These are phyloP conservation scores for Trichoderma atroviride DNA, from an alignment of 2,329 filamentous ascomycete genomes.

Conservation along the genomic window DNA sequence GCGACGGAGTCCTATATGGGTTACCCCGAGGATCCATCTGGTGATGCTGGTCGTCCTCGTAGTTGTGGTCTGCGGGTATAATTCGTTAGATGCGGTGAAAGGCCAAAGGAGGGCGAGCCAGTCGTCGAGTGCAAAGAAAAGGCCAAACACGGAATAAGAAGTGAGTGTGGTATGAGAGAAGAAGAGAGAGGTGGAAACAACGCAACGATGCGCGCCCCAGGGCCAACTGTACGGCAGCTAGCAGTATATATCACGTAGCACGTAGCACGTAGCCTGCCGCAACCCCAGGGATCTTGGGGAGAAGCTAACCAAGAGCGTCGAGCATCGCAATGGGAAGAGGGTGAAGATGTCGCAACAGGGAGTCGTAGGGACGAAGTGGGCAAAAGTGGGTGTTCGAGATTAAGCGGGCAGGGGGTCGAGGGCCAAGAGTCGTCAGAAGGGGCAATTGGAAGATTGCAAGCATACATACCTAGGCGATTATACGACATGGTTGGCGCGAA, in stretches of 20 bases:
- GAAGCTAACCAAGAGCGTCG: conserved; percentile 14
- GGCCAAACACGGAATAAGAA: neutral
- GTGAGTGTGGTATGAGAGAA: neutral
- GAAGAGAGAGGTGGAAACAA: neutral
- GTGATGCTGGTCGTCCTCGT: conserved; percentile 51
- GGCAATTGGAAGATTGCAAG: conserved; percentile 32
- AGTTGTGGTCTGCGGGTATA: conserved; percentile 55
- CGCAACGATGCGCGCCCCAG: conserved; percentile 13
- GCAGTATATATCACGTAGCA: neutral
- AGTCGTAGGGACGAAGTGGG: conserved; percentile 19
- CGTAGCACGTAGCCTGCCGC: neutral
- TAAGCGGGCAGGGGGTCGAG: conserved; percentile 27
- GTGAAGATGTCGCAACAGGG: conserved; percentile 24
- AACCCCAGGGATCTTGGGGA: conserved; percentile 7
- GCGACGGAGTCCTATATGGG: conserved; percentile 71
- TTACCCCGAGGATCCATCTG: conserved; percentile 56
- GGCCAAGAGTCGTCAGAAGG: conserved; percentile 28
- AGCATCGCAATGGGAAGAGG: conserved; percentile 10
- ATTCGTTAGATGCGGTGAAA: conserved; percentile 24
- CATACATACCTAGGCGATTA: conserved; percentile 70
- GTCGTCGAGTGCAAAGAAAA: neutral
- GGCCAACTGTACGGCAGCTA: conserved; percentile 7
- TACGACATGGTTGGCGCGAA: conserved; percentile 62
- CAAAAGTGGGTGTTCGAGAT: conserved; percentile 27
- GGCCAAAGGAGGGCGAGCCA: neutral